These are phyloP conservation scores for Globisporangium lucens DNA, from an alignment of 352 stramenopile species.

Conservation along the genomic window DNA sequence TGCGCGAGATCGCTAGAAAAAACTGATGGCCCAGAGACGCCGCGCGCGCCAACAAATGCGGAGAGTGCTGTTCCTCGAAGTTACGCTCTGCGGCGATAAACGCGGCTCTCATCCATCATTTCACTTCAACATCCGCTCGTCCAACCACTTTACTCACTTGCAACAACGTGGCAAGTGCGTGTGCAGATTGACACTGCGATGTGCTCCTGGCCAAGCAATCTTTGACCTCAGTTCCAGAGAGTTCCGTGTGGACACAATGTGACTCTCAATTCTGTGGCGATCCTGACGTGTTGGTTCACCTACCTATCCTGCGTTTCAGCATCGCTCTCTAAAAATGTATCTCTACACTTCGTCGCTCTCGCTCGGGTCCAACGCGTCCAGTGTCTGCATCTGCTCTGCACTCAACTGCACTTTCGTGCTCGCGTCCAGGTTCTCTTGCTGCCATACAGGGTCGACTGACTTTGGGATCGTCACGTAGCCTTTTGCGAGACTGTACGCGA, in stretches of 20 bases:
- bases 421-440: slow-evolving; percentile 48
- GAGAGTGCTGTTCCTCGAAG: slow-evolving; percentile 5
- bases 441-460: slow-evolving; percentile 37
- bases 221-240: neutral
- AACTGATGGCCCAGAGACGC: slow-evolving; percentile 11
- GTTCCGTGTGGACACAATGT: neutral
- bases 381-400: slow-evolving; percentile 23
- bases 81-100: neutral
- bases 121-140: neutral
- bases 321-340: neutral
- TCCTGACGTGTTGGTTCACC: neutral
- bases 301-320: neutral
- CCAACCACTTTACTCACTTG: neutral
- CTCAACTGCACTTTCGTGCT: slow-evolving; percentile 32
- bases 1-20: slow-evolving; percentile 1
- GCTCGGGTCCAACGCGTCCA: slow-evolving; percentile 48
- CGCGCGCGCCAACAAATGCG: neutral
- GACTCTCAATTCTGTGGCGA: neutral
- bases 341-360: slow-evolving; percentile 37
- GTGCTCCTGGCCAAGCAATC: neutral
- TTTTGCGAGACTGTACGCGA: slow-evolving; percentile 56
- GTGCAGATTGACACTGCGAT: neutral
- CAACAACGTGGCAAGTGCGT: neutral
- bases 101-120: neutral
- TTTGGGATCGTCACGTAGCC: slow-evolving; percentile 63